A percentile compares a stretch with the other conserved stretches of the same genome.
Conservation (phyloP, 2,329 filamentous ascomycete species). For the Tetracladium maxilliforme region DNA sequence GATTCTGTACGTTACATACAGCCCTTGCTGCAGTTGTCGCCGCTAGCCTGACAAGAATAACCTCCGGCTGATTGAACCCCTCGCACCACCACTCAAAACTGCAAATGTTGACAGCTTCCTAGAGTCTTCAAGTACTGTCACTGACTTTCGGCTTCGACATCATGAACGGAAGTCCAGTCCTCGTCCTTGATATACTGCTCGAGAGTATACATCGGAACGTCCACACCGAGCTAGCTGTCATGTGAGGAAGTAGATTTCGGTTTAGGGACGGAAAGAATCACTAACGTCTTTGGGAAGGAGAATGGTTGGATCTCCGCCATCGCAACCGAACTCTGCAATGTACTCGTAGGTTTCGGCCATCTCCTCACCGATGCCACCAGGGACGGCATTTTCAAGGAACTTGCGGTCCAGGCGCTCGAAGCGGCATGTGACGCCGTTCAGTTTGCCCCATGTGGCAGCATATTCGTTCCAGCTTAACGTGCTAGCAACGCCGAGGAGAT, state of each 20-base stretch:
- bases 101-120: too few relatives aligned
- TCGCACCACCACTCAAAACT: too few relatives aligned
- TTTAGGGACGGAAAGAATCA: too few relatives aligned
- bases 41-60: too few relatives aligned
- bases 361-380: slow-evolving; percentile 15
- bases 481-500: slow-evolving; percentile 9
- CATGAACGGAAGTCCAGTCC: too few relatives aligned
- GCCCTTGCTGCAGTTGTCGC: too few relatives aligned
- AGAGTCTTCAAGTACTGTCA: too few relatives aligned
- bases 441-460: slow-evolving; percentile 7
- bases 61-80: too few relatives aligned
- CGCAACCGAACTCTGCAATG: slow-evolving; percentile 19
- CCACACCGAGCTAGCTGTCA: slow-evolving; percentile 8
- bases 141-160: too few relatives aligned
- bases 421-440: slow-evolving; percentile 5
- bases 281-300: slow-evolving; percentile 9
- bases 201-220: slow-evolving; percentile 6
- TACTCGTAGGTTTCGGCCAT: slow-evolving; percentile 16
- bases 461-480: slow-evolving; percentile 5
- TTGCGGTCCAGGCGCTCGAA: slow-evolving; percentile 5
- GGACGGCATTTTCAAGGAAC: slow-evolving; percentile 12
- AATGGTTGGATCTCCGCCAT: slow-evolving; percentile 15
- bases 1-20: too few relatives aligned
- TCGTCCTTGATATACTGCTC: slow-evolving; percentile 8
- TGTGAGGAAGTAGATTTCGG: too few relatives aligned